Conservation (phyloP, 1,284 basidiomycete species). For the Cryptococcus sp. region DNA sequence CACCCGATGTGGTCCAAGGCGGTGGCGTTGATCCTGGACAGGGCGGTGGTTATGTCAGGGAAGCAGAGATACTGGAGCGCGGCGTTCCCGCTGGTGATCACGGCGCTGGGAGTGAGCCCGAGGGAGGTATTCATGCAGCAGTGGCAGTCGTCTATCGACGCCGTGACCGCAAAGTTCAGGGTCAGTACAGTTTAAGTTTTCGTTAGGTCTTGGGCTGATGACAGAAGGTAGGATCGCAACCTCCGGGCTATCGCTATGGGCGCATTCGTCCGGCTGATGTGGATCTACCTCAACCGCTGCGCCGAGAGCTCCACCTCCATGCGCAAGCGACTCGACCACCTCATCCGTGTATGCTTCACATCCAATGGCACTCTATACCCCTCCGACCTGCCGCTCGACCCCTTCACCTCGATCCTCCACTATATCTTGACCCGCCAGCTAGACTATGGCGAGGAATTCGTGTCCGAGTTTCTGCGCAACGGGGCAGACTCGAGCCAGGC, state of each 20-base stretch:
- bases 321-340: slow-evolving; percentile 69
- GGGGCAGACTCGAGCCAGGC: slow-evolving; percentile 56
- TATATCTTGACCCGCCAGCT: slow-evolving; percentile 80
- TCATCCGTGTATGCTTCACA: slow-evolving; percentile 79
- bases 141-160: slow-evolving; percentile 72
- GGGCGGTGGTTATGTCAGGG: slow-evolving; percentile 77
- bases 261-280: slow-evolving; percentile 76
- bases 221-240: slow-evolving; percentile 64
- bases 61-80: slow-evolving; percentile 89
- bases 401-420: slow-evolving; percentile 75
- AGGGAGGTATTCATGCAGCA: slow-evolving; percentile 78
- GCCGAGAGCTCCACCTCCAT: slow-evolving; percentile 77
- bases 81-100: slow-evolving; percentile 81
- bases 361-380: slow-evolving; percentile 62
- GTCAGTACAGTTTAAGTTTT: slow-evolving; percentile 50
- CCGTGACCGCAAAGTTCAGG: slow-evolving; percentile 72
- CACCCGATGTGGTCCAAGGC: slow-evolving; percentile 92
- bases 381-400: slow-evolving; percentile 70
- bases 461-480: slow-evolving; percentile 65
- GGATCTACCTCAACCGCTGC: slow-evolving; percentile 93
- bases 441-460: slow-evolving; percentile 79
- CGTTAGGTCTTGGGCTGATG: slow-evolving; percentile 2
- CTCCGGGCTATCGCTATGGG: slow-evolving; percentile 73
- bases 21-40: slow-evolving; percentile 77
- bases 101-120: slow-evolving; percentile 80